Evolutionary conservation across 345 rosid genomes (phyloP).

Genomic region (Eucalyptus urophylla): DNA sequence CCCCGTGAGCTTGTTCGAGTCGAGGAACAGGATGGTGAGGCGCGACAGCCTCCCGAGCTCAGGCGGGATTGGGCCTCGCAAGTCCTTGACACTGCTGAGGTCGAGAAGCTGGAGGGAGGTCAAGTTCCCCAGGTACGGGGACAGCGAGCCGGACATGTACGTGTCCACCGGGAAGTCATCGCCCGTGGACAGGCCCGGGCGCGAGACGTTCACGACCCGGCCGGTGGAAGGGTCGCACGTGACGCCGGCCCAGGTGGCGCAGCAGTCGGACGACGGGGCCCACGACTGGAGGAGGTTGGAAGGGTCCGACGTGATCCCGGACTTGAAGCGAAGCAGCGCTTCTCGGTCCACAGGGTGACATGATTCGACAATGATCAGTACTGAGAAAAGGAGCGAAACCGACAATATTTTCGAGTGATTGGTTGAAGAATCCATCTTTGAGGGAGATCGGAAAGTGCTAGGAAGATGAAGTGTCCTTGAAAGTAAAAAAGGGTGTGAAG

Average conservation of each 20-base stretch:
- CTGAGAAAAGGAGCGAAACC: neutral
- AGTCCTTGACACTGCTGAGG: constrained; percentile 34
- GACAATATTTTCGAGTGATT: neutral
- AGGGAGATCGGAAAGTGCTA: neutral
- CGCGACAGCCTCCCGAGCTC: constrained; percentile 24
- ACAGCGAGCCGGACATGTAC: constrained; percentile 31
- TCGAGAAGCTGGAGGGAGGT: constrained; percentile 32
- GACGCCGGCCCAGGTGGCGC: constrained; percentile 43
- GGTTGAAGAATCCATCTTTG: neutral
- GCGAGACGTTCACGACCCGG: constrained; percentile 32
- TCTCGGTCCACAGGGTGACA: constrained; percentile 29
- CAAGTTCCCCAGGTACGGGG: constrained; percentile 41
- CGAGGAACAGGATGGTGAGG: constrained; percentile 26
- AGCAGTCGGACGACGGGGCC: constrained; percentile 34
- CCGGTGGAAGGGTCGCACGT: constrained; percentile 22
- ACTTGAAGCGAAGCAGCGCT: constrained; percentile 43
- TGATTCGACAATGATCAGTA: neutral
- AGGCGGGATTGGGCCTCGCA: constrained; percentile 28
- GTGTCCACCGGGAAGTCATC: constrained; percentile 20
- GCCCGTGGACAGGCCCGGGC: constrained; percentile 17
- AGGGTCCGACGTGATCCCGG: constrained; percentile 35
- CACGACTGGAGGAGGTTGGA: constrained; percentile 31
- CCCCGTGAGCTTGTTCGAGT: constrained; percentile 34
- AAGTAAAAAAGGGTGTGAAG: neutral
- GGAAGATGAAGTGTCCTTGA: neutral